phyloP scores from a whole-genome alignment of 768 basidiomycete genomes.

The Trametes villosa region DNA sequence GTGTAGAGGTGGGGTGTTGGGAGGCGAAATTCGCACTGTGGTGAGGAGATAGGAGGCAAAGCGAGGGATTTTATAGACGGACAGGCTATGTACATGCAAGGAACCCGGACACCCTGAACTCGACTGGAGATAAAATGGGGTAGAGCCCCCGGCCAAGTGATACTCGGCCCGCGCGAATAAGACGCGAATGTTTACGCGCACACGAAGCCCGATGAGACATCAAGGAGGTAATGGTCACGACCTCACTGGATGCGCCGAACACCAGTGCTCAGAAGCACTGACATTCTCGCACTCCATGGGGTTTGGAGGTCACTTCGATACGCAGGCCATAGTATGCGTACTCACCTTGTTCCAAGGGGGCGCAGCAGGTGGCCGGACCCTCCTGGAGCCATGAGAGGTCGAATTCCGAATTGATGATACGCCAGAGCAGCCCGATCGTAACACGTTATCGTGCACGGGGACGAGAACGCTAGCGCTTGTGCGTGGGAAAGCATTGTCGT shows the following conservation, averaged over 20 bases:
- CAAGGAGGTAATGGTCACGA: background rate
- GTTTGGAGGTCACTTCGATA: background rate
- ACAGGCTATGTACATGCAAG: constrained; percentile 22
- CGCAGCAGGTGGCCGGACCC: background rate
- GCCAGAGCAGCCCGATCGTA: background rate
- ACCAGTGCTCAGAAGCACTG: background rate
- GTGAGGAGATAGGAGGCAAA: background rate
- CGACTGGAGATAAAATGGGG: background rate
- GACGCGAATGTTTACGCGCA: constrained; percentile 3
- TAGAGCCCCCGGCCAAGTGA: background rate
- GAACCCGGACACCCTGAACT: constrained; percentile 23
- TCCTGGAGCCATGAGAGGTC: no score
- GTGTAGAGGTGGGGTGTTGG: background rate
- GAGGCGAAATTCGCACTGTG: background rate
- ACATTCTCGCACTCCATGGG: no score
- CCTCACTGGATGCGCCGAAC: background rate
- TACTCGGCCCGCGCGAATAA: background rate
- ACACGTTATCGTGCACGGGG: constrained; percentile 9
- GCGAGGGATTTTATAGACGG: constrained; percentile 18
- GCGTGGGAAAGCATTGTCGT: no score
- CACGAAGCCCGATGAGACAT: background rate
- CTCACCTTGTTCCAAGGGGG: background rate
- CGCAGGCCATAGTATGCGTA: background rate
- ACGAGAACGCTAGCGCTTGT: no score
- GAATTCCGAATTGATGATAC: constrained; percentile 12